Evolutionary conservation across 2,329 filamentous ascomycete species (phyloP).

Genomic region (Fusarium tanahbumbuense): DNA sequence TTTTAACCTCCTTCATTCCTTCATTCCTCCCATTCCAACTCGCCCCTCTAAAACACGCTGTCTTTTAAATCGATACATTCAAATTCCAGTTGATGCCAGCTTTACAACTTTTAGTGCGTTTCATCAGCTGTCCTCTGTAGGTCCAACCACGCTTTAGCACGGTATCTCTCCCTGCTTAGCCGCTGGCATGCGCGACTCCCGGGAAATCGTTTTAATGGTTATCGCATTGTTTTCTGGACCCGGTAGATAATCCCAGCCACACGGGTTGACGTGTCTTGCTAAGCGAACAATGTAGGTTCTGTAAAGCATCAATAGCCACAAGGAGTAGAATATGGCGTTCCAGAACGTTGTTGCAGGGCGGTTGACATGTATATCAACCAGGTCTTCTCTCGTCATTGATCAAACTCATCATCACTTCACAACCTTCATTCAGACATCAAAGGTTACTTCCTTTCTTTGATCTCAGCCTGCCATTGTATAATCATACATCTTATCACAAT

Average conservation of each 20-base stretch:
- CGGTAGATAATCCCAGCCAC: constrained; percentile 24
- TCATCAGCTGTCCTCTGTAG: background rate
- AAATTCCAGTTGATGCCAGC: constrained; percentile 4
- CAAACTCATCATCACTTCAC: background rate
- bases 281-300: constrained; percentile 29
- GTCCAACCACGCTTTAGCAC: constrained; percentile 13
- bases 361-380: constrained; percentile 35
- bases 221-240: constrained; percentile 1
- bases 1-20: constrained; percentile 30
- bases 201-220: constrained; percentile 5
- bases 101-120: background rate
- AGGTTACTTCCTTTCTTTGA: background rate
- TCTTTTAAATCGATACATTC: background rate
- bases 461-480: too few relatives aligned
- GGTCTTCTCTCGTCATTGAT: background rate
- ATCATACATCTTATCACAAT: constrained; percentile 7
- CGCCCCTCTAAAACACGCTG: constrained; percentile 25
- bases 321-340: constrained; percentile 19
- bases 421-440: background rate
- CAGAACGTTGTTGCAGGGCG: constrained; percentile 9
- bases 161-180: constrained; percentile 19
- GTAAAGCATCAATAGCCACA: background rate
- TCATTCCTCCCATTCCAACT: constrained; percentile 32
- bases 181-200: constrained; percentile 13
- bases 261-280: constrained; percentile 9